Evolutionary conservation across 176 grass and related monocot species (phyloP), one percentile per base, ranked within the genome.

Genomic region (Raddia guianensis): DNA sequence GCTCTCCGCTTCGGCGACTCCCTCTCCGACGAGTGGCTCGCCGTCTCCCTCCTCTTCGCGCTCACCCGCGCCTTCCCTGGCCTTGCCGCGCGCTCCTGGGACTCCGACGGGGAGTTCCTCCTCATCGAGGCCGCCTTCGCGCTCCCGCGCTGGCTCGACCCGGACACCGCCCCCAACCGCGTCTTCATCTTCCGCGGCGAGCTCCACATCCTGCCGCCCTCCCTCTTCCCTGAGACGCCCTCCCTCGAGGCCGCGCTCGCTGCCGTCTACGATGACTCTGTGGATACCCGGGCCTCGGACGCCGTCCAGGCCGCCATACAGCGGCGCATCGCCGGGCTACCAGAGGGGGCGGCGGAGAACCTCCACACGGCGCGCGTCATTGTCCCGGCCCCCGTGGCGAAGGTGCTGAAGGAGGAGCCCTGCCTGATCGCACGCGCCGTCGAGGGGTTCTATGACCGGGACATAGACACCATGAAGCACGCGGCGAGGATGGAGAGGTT

Each of bases 91-190:
- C 86, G 88, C 68, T 72, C 90, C 0, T 95, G 92, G 96, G 96
- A 99, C 72, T 95, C 92, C 8, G 96, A 99, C 15, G 96, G 96
- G 2, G 96, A 99, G 48, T 99, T 99, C 82, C 96, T 99, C 81
- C 92, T 99, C 82, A 99, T 99, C 62, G 92, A 99, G 74, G 88
- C 90, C 10, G 92, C 92, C 63, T 99, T 95, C 82, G 57, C 86
- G n/a, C 87, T 99, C 8, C 96, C 92, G 3, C 84, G 86, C 2
- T 95, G 96, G 96, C 82, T 99, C 63, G 82, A 93, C 42, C 92
- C 92, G 0, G 92, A 99, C 4, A 88, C 86, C 20, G 83, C 88
- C 58, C 56, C 71, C 46, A 99, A 99, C 42, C 88, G 96, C 33
- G 90, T 99, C 42, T 99, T 99, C 68, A 86, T 99, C 75, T 86